Evolutionary conservation across 2,329 filamentous ascomycete species (phyloP).

Genomic region (Fusarium sp.): DNA sequence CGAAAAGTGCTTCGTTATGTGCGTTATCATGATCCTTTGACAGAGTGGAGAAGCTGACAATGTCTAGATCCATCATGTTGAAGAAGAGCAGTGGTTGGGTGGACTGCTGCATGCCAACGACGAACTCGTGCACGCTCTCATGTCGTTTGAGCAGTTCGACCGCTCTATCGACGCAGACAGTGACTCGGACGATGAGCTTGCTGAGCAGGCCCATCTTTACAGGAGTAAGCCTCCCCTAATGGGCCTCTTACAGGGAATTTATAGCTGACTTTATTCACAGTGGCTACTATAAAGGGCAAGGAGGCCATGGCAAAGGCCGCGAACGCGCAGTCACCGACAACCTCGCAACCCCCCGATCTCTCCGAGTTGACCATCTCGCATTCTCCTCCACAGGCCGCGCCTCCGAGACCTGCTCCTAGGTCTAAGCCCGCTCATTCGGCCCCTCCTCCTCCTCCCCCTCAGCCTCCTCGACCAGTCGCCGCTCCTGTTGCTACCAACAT

Average conservation of each 20-base stretch:
- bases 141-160: slow-evolving; percentile 95
- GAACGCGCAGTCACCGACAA: slow-evolving; percentile 51
- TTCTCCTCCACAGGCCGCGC: slow-evolving; percentile 56
- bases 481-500: slow-evolving; percentile 56
- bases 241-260: slow-evolving; percentile 21
- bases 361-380: slow-evolving; percentile 57
- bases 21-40: slow-evolving; percentile 43
- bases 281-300: slow-evolving; percentile 65
- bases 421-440: slow-evolving; percentile 34
- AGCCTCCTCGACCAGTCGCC: slow-evolving; percentile 31
- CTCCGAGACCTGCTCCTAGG: slow-evolving; percentile 52
- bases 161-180: slow-evolving; percentile 82
- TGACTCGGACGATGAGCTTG: slow-evolving; percentile 75
- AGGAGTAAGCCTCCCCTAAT: slow-evolving; percentile 59
- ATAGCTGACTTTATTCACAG: slow-evolving; percentile 49
- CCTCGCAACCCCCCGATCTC: slow-evolving; percentile 56
- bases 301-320: slow-evolving; percentile 55
- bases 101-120: slow-evolving; percentile 94
- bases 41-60: slow-evolving; percentile 7
- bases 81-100: slow-evolving; percentile 91
- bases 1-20: slow-evolving; percentile 88
- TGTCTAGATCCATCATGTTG: slow-evolving; percentile 83
- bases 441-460: slow-evolving; percentile 18
- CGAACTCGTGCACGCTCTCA: slow-evolving; percentile 91
- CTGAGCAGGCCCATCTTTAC: slow-evolving; percentile 75